phyloP scores from a whole-genome alignment of 2,329 filamentous ascomycete genomes.

The Colletotrichum gloeosporioides region DNA sequence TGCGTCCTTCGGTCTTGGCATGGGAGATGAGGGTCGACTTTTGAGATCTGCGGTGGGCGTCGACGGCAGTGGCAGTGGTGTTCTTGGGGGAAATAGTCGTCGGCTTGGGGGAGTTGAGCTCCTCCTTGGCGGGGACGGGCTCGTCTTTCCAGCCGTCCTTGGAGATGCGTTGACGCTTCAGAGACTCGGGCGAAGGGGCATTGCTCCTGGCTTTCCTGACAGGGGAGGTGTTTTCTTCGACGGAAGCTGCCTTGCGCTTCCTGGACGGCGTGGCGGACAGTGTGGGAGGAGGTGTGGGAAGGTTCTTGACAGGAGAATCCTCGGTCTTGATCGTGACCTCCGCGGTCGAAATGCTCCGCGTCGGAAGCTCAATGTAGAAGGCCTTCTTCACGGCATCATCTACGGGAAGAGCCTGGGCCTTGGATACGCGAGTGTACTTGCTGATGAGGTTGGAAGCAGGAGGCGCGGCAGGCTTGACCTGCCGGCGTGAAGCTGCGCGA shows the following conservation, averaged over 20 bases:
- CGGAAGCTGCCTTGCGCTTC: slow-evolving; percentile 15
- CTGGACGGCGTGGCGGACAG: neutral
- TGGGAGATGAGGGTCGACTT: slow-evolving; percentile 31
- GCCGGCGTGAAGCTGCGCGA: slow-evolving; percentile 18
- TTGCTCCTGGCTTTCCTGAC: neutral
- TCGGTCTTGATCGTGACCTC: slow-evolving; percentile 8
- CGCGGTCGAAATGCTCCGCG: neutral
- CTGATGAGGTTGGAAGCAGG: slow-evolving; percentile 14
- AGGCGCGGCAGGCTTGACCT: slow-evolving; percentile 16
- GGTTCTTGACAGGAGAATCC: neutral
- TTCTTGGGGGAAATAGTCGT: neutral
- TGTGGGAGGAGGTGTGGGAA: neutral
- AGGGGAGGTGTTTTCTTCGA: slow-evolving; percentile 9
- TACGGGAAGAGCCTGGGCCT: neutral
- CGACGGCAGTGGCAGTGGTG: neutral
- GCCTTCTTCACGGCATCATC: slow-evolving; percentile 17
- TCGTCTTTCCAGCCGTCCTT: slow-evolving; percentile 11
- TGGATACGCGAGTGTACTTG: slow-evolving; percentile 23
- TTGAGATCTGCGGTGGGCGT: slow-evolving; percentile 28
- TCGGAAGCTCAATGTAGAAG: slow-evolving; percentile 14
- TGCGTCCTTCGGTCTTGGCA: slow-evolving; percentile 31
- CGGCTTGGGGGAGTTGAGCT: neutral
- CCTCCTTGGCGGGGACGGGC: slow-evolving; percentile 16
- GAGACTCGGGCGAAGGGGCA: neutral
- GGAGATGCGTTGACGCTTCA: slow-evolving; percentile 20